Evolutionary conservation across 2,329 filamentous ascomycete species (phyloP).

Genomic region (Talaromyces albobiverticillius): DNA sequence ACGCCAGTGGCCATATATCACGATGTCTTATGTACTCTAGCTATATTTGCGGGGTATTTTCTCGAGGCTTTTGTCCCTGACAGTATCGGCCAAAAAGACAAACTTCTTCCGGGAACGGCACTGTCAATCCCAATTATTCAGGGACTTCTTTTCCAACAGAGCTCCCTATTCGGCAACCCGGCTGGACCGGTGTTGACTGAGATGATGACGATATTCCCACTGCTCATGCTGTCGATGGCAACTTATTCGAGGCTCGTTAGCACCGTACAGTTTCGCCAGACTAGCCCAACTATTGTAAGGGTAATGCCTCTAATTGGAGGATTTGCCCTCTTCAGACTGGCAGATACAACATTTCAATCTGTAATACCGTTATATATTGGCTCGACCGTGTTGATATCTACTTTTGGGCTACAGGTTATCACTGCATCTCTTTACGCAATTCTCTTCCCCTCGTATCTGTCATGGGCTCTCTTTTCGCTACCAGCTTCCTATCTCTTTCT

Average conservation of each 20-base stretch:
- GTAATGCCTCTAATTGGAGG: constrained; percentile 39
- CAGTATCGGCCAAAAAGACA: constrained; percentile 49
- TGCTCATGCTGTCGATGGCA: constrained; percentile 63
- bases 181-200: constrained; percentile 77
- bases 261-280: constrained; percentile 60
- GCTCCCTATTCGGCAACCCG: constrained; percentile 62
- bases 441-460: constrained; percentile 60
- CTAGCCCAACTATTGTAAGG: constrained; percentile 58
- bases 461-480: constrained; percentile 62
- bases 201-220: constrained; percentile 66
- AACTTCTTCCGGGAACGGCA: constrained; percentile 68
- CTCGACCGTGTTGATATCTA: constrained; percentile 61
- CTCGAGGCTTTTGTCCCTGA: constrained; percentile 54
- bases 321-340: constrained; percentile 60
- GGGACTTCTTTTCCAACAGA: constrained; percentile 66
- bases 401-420: constrained; percentile 68
- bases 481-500: constrained; percentile 66
- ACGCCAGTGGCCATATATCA: constrained; percentile 76
- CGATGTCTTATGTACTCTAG: constrained; percentile 61
- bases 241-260: constrained; percentile 43
- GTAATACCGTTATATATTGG: constrained; percentile 56
- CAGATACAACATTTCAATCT: constrained; percentile 40
- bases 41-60: constrained; percentile 70
- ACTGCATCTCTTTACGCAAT: constrained; percentile 64
- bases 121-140: constrained; percentile 73